Evolutionary conservation across 176 grass and related monocot species (phyloP), one percentile per base, ranked within the genome.

Genomic region (Aegilops umbellulata): DNA sequence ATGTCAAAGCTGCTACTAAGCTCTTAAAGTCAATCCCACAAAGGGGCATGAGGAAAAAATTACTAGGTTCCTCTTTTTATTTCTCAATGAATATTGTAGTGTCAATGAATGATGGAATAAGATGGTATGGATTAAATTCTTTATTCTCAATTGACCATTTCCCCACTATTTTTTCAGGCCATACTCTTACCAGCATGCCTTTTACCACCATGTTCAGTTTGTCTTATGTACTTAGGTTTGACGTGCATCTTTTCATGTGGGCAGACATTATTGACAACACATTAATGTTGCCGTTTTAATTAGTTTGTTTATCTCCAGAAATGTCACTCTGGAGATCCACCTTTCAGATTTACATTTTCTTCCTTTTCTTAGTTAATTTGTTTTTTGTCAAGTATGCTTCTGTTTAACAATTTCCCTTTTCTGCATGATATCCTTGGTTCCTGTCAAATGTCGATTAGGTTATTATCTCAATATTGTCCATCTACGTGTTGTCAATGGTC

Each of bases 51-150:
- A 91, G 81, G 81, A 98, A 80, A 92, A 88, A 86, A 87, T 98
- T 85, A 78, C 66, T 86, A 91, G 96, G 96, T 98, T 69, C 96
- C 96, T 44, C 90, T 98, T 38, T 98, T 98, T 82, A 89, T 90
- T 14, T 88, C 96, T 69, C 93, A 94, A 51, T 98, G 58, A 98
- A 98, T 90, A 98, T 98, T 81, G 93, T 91, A 47, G 91, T 95
- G 42, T 93, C 96, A 70, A 92, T 91, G 64, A 95, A 92, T 86
- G 89, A 95, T 76, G 93, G 91, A 89, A 92, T 98, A 83, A 95
- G 90, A 95, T 94, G 96, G 95, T 98, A 92, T 80, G 82, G 80
- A 83, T 62, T 15, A 41, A 20, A 71, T 69, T 61, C 30, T 60
- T 88, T 30, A 55, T 77, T 22, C 6, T 61, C 70, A 22, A 13